A percentile compares a stretch with the other conserved stretches of the same genome.
Evolutionary conservation across 2,329 filamentous ascomycete species (phyloP).

Genomic region (Xylariaceae sp.): DNA sequence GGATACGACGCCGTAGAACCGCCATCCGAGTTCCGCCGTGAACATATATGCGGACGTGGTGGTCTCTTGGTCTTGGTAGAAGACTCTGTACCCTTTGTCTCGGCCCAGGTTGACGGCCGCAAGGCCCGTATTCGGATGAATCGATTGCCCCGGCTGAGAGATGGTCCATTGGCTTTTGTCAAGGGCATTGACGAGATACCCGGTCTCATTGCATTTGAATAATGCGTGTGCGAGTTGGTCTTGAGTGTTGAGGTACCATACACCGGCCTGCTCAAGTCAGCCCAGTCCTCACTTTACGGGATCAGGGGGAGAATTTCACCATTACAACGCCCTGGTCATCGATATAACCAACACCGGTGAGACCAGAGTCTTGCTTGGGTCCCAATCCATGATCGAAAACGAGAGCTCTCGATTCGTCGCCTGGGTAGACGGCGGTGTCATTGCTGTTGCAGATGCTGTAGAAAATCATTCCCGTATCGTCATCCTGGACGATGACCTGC

Average conservation of each 20-base stretch:
- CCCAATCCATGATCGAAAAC: neutral
- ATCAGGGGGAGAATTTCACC: neutral
- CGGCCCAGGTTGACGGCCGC: slow-evolving; percentile 7
- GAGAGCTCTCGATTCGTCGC: slow-evolving; percentile 9
- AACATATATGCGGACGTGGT: slow-evolving; percentile 8
- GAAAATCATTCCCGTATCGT: slow-evolving; percentile 16
- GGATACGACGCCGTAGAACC: neutral
- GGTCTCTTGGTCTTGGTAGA: slow-evolving; percentile 7
- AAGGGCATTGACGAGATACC: slow-evolving; percentile 6
- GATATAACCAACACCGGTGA: slow-evolving; percentile 11
- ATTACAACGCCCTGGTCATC: neutral
- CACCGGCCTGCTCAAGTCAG: slow-evolving; percentile 1
- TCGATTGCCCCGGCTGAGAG: neutral
- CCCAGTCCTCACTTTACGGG: neutral
- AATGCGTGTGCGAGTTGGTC: slow-evolving; percentile 7
- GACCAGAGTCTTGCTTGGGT: slow-evolving; percentile 12
- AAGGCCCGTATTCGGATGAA: slow-evolving; percentile 9
- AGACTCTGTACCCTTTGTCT: slow-evolving; percentile 11
- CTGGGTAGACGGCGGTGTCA: slow-evolving; percentile 14
- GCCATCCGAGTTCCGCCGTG: neutral
- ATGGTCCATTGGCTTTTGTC: slow-evolving; percentile 2
- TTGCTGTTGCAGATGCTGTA: slow-evolving; percentile 21
- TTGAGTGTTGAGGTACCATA: slow-evolving; percentile 7
- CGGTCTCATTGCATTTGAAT: slow-evolving; percentile 14
- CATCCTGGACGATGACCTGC: slow-evolving; percentile 22